A percentile compares a stretch with the other conserved stretches of the same genome.
These are phyloP conservation scores for Pisolithus thermaeus DNA, from an alignment of 1,284 basidiomycete genomes.

Conservation along the genomic window DNA sequence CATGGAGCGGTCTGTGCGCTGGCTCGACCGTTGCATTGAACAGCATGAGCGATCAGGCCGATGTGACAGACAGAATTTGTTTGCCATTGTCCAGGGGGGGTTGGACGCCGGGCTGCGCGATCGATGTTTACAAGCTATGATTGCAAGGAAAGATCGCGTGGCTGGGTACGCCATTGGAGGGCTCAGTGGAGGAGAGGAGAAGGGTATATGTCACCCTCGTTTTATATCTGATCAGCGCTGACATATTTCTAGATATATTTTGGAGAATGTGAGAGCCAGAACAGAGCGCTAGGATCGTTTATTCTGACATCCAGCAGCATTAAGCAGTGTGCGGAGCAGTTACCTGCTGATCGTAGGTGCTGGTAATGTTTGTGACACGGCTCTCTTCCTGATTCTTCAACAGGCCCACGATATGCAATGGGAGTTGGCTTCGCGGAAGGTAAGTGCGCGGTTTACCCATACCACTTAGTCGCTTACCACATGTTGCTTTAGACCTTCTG, in stretches of 20 bases:
- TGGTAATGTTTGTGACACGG: neutral
- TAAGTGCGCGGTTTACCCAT: constrained; percentile 20
- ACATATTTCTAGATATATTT: constrained; percentile 53
- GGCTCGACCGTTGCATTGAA: constrained; percentile 80
- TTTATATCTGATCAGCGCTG: constrained; percentile 6
- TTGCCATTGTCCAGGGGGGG: constrained; percentile 85
- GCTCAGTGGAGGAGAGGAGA: constrained; percentile 81
- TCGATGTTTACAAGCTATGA: constrained; percentile 74
- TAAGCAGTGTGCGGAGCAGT: constrained; percentile 68
- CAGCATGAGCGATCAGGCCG: constrained; percentile 64
- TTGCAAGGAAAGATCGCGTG: constrained; percentile 61
- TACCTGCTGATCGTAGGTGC: constrained; percentile 66
- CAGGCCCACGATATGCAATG: constrained; percentile 83
- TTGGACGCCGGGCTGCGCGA: constrained; percentile 64
- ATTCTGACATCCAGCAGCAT: constrained; percentile 46
- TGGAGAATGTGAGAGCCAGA: constrained; percentile 65
- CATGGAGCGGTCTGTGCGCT: constrained; percentile 75
- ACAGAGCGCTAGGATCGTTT: constrained; percentile 1
- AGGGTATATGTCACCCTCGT: constrained; percentile 44
- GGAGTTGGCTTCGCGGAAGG: constrained; percentile 87
- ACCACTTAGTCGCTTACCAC: neutral
- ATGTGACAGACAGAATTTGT: constrained; percentile 65
- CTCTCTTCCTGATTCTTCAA: constrained; percentile 8
- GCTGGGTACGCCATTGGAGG: constrained; percentile 83
- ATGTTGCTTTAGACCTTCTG: constrained; percentile 55